Percentiles rank a stretch among this genome's conserved stretches.
phyloP scores from a whole-genome alignment of 2,329 filamentous ascomycete species.

The Talaromyces sp. region DNA sequence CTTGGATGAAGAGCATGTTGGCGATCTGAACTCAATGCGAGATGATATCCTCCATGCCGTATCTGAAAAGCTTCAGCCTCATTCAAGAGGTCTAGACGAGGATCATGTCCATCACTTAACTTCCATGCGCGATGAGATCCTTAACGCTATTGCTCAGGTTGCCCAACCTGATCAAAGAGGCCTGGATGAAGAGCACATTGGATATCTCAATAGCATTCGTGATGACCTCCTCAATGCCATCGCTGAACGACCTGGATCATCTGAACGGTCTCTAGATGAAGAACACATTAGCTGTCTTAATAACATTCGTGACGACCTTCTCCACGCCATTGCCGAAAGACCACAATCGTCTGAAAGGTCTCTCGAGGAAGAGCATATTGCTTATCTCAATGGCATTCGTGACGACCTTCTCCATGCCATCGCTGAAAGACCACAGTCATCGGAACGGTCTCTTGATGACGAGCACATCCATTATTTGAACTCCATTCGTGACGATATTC shows the following conservation, averaged over 20 bases:
- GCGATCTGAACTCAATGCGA: conserved; percentile 31
- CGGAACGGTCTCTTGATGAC: conserved; percentile 5
- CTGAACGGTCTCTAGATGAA: conserved; percentile 10
- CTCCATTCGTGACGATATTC: conserved; percentile 56
- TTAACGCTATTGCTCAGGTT: conserved; percentile 23
- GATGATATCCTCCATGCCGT: conserved; percentile 37
- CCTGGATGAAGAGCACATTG: conserved; percentile 11
- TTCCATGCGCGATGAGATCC: conserved; percentile 31
- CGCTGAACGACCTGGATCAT: conserved; percentile 3
- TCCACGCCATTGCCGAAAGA: conserved; percentile 15
- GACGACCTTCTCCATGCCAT: conserved; percentile 17
- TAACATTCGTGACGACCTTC: conserved; percentile 31
- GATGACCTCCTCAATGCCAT: conserved; percentile 68
- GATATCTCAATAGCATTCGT: conserved; percentile 12
- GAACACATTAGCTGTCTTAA: conserved; percentile 14
- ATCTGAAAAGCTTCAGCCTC: conserved; percentile 24
- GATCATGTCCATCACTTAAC: conserved; percentile 27
- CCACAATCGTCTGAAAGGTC: not conserved
- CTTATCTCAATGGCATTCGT: conserved; percentile 9
- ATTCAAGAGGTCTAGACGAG: conserved; percentile 21
- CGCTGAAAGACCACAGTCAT: conserved; percentile 4
- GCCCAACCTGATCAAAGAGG: conserved; percentile 6
- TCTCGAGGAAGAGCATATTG: conserved; percentile 8
- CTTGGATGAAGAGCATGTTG: conserved; percentile 27
- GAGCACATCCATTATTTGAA: conserved; percentile 10